Percentiles rank a stretch among this genome's conserved stretches.
Conservation (phyloP, 495 filamentous ascomycete genomes). For the Saxophila tyrrhenica region DNA sequence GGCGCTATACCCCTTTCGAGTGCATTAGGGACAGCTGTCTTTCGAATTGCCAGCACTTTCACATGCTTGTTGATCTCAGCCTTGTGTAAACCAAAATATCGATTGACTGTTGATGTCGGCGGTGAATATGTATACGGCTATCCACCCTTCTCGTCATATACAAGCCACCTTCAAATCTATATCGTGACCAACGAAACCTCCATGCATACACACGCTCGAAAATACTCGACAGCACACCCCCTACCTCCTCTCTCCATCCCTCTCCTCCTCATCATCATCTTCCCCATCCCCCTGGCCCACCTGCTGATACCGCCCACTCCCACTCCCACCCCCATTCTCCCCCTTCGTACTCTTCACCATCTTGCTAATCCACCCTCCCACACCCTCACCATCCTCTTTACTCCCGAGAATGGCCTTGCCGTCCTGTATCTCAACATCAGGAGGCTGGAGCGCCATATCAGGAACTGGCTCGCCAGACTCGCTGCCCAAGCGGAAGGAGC, state of each 20-base stretch:
- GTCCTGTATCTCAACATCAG: constrained; percentile 39
- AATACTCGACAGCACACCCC: neutral
- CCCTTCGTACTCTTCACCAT: constrained; percentile 47
- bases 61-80: too few species aligned
- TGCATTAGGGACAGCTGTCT: too few species aligned
- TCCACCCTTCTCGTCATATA: too few species aligned
- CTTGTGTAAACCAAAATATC: too few species aligned
- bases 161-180: too few species aligned
- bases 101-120: too few species aligned
- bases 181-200: neutral
- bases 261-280: neutral
- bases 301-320: constrained; percentile 49
- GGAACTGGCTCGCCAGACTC: constrained; percentile 47
- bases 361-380: constrained; percentile 60
- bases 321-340: constrained; percentile 34
- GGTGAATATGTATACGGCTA: too few species aligned
- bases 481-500: constrained; percentile 61
- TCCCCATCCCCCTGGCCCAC: constrained; percentile 53
- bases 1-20: too few species aligned
- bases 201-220: neutral
- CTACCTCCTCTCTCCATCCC: neutral
- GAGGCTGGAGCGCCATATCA: constrained; percentile 59
- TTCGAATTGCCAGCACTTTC: too few species aligned
- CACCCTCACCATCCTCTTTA: constrained; percentile 37
- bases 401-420: constrained; percentile 35